These are phyloP conservation scores for Acacia concinna DNA, from an alignment of 331 rosid species.

Conservation along the genomic window DNA sequence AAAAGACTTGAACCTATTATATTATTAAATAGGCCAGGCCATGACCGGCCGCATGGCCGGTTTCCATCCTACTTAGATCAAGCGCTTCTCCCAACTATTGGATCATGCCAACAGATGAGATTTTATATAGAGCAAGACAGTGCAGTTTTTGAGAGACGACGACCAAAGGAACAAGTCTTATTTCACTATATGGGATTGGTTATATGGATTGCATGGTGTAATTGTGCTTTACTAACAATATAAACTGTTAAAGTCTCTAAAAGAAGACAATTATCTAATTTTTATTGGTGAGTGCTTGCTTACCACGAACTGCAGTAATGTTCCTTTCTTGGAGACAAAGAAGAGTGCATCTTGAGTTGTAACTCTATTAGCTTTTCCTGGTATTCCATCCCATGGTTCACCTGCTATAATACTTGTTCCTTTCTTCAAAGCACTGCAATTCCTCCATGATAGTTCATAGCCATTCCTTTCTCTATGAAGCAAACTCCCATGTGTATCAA, in stretches of 20 bases:
- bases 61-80: no score
- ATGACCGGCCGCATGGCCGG: no score
- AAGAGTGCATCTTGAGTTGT: conserved; percentile 78
- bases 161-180: neutral
- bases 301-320: conserved; percentile 76
- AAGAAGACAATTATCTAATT: neutral
- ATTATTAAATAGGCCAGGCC: no score
- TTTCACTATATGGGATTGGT: neutral
- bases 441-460: conserved; percentile 69
- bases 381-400: conserved; percentile 84
- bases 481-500: conserved; percentile 70
- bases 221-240: neutral
- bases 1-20: no score
- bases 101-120: neutral
- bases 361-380: conserved; percentile 52
- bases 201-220: neutral
- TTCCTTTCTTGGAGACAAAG: conserved; percentile 79
- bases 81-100: neutral
- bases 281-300: conserved; percentile 31
- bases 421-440: conserved; percentile 66
- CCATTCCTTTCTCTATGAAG: conserved; percentile 76
- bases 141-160: neutral
- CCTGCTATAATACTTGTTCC: conserved; percentile 70
- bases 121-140: neutral
- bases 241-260: neutral